phyloP scores from a whole-genome alignment of 345 rosid species.

The Populus ilicifolia region DNA sequence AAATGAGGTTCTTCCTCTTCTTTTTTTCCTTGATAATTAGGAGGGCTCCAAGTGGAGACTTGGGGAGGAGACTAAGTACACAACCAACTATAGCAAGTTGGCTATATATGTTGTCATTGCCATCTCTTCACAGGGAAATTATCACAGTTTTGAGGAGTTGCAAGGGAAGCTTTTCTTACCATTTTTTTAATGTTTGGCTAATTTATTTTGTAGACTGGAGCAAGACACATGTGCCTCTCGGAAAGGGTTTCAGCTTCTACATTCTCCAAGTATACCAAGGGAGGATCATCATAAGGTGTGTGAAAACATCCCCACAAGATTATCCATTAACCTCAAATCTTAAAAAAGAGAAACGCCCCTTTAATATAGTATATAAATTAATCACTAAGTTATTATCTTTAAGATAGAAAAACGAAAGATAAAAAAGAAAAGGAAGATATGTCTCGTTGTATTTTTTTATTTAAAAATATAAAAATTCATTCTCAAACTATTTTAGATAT shows the following conservation, averaged over 20 bases:
- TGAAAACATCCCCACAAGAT: not conserved
- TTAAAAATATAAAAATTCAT: no score
- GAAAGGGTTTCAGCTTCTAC: slow-evolving; percentile 72
- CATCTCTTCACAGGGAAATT: no score
- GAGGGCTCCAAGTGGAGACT: no score
- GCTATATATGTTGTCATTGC: no score
- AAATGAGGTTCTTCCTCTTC: not conserved
- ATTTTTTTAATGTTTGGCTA: not conserved
- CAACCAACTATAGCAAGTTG: no score
- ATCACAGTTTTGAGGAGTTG: not conserved
- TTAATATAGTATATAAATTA: not conserved
- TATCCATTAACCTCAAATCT: not conserved
- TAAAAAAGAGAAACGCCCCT: not conserved
- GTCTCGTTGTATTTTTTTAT: no score
- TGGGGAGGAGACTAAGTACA: no score
- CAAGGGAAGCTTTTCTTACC: not conserved
- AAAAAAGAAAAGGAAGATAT: no score
- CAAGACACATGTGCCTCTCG: slow-evolving; percentile 49
- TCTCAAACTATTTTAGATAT: no score
- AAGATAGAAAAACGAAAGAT: no score
- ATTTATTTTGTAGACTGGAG: slow-evolving; percentile 53
- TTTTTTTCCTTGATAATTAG: no score
- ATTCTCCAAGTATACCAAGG: slow-evolving; percentile 68
- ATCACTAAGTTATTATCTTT: no score
- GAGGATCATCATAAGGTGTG: slow-evolving; percentile 55